phyloP scores from a whole-genome alignment of 768 basidiomycete genomes.

The Collybiopsis confluens region DNA sequence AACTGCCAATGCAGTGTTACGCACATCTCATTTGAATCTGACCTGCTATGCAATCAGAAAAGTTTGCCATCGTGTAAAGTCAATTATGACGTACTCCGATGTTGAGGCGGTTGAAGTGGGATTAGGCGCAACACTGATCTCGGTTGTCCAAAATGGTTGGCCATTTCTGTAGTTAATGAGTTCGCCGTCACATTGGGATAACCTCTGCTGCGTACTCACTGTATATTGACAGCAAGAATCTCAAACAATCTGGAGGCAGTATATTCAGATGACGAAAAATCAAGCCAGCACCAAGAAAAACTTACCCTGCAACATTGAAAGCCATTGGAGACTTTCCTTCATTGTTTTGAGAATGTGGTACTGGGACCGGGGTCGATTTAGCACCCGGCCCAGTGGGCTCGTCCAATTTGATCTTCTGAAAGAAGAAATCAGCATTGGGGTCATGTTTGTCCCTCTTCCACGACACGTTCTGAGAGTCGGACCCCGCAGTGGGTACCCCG shows the following conservation, averaged over 20 bases:
- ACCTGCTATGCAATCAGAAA: too few species aligned
- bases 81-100: too few species aligned
- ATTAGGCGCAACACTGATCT: not conserved
- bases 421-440: not conserved
- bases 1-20: too few species aligned
- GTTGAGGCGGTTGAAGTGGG: conserved; percentile 1
- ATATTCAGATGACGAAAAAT: not conserved
- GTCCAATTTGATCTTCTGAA: conserved; percentile 6
- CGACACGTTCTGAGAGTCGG: not conserved
- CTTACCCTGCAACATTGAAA: conserved; percentile 2
- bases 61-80: too few species aligned
- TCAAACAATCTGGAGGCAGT: not conserved
- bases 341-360: not conserved
- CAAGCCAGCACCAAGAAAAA: not conserved
- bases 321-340: not conserved
- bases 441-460: not conserved
- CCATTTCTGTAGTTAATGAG: not conserved
- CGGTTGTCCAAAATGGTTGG: not conserved
- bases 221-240: not conserved
- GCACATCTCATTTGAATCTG: too few species aligned
- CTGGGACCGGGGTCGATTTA: not conserved
- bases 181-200: not conserved
- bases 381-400: not conserved
- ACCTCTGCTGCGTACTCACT: not conserved
- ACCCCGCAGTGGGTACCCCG: not conserved